Conservation (phyloP, 2,329 filamentous ascomycete genomes). For the Beauveria australis region DNA sequence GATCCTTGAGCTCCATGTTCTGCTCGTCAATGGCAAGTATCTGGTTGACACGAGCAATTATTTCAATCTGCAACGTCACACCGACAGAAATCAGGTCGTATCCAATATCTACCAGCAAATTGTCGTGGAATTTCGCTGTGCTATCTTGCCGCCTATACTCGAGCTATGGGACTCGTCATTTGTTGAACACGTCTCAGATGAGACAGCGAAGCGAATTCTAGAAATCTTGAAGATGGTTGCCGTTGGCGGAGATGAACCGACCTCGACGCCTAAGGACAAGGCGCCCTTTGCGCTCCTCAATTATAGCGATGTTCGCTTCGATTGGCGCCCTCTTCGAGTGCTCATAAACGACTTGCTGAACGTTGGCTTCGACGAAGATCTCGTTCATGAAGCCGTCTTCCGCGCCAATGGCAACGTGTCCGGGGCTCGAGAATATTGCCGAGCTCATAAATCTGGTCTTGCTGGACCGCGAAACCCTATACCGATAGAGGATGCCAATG, state of each 20-base stretch:
- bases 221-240: slow-evolving; percentile 76
- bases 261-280: slow-evolving; percentile 56
- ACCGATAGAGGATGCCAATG: slow-evolving; percentile 49
- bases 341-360: slow-evolving; percentile 26
- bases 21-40: slow-evolving; percentile 69
- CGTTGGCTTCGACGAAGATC: slow-evolving; percentile 39
- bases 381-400: slow-evolving; percentile 74
- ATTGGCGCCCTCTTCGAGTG: slow-evolving; percentile 31
- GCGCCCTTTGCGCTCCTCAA: slow-evolving; percentile 34
- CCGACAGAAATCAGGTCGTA: slow-evolving; percentile 33
- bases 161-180: slow-evolving; percentile 80
- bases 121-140: slow-evolving; percentile 74
- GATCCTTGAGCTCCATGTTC: slow-evolving; percentile 72
- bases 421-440: slow-evolving; percentile 66
- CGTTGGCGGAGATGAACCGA: slow-evolving; percentile 64
- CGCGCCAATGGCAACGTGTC: slow-evolving; percentile 61
- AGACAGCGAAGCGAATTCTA: slow-evolving; percentile 70
- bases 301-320: slow-evolving; percentile 34
- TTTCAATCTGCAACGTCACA: slow-evolving; percentile 35
- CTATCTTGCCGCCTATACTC: slow-evolving; percentile 66
- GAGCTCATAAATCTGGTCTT: slow-evolving; percentile 48
- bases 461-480: slow-evolving; percentile 59
- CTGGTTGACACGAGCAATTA: slow-evolving; percentile 66
- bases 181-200: slow-evolving; percentile 70
- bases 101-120: slow-evolving; percentile 57